Percentiles rank a stretch among this genome's conserved stretches.
Evolutionary conservation across 2,329 filamentous ascomycete species (phyloP).

Genomic region (Hymenotorrendiella dingleyae): DNA sequence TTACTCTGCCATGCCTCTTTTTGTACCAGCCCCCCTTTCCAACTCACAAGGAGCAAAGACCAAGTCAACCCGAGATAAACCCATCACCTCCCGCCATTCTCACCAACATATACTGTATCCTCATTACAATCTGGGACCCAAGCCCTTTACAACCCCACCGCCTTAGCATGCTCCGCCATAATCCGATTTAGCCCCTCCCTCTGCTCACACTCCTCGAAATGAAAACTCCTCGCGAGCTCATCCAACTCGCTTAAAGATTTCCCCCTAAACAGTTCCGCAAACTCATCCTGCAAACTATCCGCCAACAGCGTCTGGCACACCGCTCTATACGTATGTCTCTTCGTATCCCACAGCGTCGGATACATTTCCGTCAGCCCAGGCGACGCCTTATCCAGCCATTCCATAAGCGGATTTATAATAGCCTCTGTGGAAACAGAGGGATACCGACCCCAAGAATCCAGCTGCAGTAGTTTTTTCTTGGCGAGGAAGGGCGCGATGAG

Average conservation of each 20-base stretch:
- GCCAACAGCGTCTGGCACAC: slow-evolving; percentile 44
- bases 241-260: slow-evolving; percentile 48
- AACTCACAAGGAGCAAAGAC: no score
- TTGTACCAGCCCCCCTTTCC: no score
- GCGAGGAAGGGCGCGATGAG: slow-evolving; percentile 46
- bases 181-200: slow-evolving; percentile 33
- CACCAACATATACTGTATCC: no score
- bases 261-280: slow-evolving; percentile 47
- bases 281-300: slow-evolving; percentile 46
- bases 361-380: no score
- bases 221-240: slow-evolving; percentile 40
- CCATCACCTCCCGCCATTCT: no score
- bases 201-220: slow-evolving; percentile 45
- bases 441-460: slow-evolving; percentile 50
- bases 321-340: slow-evolving; percentile 40
- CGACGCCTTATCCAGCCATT: slow-evolving; percentile 40
- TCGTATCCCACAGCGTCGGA: slow-evolving; percentile 44
- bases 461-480: slow-evolving; percentile 47
- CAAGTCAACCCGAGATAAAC: no score
- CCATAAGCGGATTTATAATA: background rate
- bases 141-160: no score
- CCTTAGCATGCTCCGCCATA: no score
- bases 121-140: no score
- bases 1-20: no score
- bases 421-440: slow-evolving; percentile 26